phyloP scores from a whole-genome alignment of 2,329 filamentous ascomycete genomes.

The Alternaria gaisen region DNA sequence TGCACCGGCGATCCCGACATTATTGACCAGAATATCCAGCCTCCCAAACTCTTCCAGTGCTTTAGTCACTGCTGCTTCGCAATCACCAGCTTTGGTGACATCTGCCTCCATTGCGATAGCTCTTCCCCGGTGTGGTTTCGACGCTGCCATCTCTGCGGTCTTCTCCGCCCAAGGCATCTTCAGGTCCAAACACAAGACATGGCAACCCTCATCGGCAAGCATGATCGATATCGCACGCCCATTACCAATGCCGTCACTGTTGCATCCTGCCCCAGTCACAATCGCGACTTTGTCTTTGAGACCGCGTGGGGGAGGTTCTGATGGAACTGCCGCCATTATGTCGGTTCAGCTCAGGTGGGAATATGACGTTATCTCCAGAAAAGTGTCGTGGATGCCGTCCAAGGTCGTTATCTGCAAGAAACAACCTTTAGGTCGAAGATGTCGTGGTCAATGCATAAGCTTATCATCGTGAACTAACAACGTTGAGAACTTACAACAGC shows the following conservation, averaged over 20 bases:
- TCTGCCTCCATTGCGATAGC: slow-evolving; percentile 60
- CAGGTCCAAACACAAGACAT: slow-evolving; percentile 67
- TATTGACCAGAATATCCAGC: slow-evolving; percentile 71
- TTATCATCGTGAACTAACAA: neutral
- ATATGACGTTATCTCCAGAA: neutral
- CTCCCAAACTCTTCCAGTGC: slow-evolving; percentile 62
- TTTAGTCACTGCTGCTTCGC: slow-evolving; percentile 52
- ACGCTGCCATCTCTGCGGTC: slow-evolving; percentile 63
- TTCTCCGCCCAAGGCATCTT: slow-evolving; percentile 60
- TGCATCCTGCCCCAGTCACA: slow-evolving; percentile 67
- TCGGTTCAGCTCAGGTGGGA: neutral
- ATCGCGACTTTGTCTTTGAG: slow-evolving; percentile 60
- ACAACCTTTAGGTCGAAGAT: neutral
- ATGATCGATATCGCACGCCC: slow-evolving; percentile 67
- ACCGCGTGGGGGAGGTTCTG: slow-evolving; percentile 49
- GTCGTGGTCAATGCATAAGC: neutral
- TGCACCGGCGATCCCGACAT: slow-evolving; percentile 69
- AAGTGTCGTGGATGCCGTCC: neutral
- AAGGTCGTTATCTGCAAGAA: neutral
- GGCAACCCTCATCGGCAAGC: slow-evolving; percentile 66
- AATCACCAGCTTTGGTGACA: slow-evolving; percentile 65
- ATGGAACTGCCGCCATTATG: slow-evolving; percentile 28
- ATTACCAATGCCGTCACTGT: slow-evolving; percentile 68
- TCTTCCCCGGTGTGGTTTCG: slow-evolving; percentile 48
- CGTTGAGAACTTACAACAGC: slow-evolving; percentile 3